Base-by-base conservation (phyloP, 2,329 filamentous ascomycete species). In the Aspergillus jensenii region DNA sequence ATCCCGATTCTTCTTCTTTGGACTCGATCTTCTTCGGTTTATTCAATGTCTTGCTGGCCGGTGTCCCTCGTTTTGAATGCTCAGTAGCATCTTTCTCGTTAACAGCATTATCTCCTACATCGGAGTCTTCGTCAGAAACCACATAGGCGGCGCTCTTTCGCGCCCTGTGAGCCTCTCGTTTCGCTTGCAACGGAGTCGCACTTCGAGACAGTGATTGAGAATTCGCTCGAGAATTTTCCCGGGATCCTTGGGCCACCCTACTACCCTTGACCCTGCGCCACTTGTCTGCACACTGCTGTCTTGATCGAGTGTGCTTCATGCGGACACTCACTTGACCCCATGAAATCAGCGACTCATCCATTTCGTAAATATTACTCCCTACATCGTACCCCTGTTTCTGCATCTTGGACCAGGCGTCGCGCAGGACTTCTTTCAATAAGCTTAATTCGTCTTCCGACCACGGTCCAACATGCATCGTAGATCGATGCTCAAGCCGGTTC, bases 211-310 rank as follows among this genome's bases (percentile, higher is more conserved):
- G 4, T 43, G 40, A 43, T 12, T 17, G 40, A 43, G 43, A 45
- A 45, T 45, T 45, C 17, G 15, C n/a, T 35, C 48, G 23, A 39
- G 55, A 57, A 19, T 45, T 52, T 11, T 21, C 37, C 25, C 14
- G 31, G 14, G 48, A 52, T 6, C 14, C 14, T 14, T 35, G 19
- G 17, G 12, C 39, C 17, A 5, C 5, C 35, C 37, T 15, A n/a
- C 23, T 14, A 19, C 48, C 58, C 39, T 65, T 64, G 12, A 74
- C 57, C 51, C 74, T 75, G 48, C 74, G 73, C 72, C 72, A 76
- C 58, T 72, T 75, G 58, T 76, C 74, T 14, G 72, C 72, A 43
- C 72, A 74, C 59, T 76, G 74, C 40, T 76, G 73, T 47, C 74
- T 66, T n/a, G 74, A 74, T 6, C 74, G 70, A 15, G 55, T 58